phyloP scores from a whole-genome alignment of 2,329 filamentous ascomycete species.

The Pseudogymnoascus sp. region DNA sequence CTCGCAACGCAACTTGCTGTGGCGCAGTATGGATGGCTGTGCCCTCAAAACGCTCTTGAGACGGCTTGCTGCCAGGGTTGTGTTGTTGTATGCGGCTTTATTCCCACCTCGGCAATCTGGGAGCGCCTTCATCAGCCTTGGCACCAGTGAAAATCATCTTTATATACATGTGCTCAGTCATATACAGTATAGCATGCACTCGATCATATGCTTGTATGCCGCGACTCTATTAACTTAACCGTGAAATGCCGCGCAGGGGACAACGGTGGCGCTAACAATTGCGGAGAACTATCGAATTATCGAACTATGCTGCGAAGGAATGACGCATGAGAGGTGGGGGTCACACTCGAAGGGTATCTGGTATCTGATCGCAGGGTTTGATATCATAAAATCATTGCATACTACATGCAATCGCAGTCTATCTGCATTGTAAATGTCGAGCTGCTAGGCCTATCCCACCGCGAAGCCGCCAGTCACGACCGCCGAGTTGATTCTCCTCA shows the following conservation, averaged over 20 bases:
- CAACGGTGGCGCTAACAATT: background rate
- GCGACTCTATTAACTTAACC: background rate
- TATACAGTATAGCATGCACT: background rate
- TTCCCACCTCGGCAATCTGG: constrained; percentile 1
- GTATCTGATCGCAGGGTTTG: background rate
- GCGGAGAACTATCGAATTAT: background rate
- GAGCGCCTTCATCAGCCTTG: background rate
- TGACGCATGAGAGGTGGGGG: background rate
- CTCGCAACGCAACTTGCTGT: background rate
- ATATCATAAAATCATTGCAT: constrained; percentile 3
- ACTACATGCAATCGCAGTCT: background rate
- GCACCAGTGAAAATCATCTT: background rate
- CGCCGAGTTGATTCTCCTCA: background rate
- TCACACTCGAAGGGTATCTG: background rate
- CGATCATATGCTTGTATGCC: too few relatives aligned
- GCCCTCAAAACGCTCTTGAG: background rate
- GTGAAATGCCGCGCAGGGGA: background rate
- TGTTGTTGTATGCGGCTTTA: background rate
- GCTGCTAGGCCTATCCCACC: background rate
- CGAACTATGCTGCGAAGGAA: background rate
- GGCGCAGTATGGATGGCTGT: background rate
- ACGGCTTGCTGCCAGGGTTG: background rate
- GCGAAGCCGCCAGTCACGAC: background rate
- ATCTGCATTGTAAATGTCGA: background rate
- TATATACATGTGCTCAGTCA: background rate